Evolutionary conservation across 106 monocot genomes (phyloP).

Genomic region (Alisma plantagoaquatica): DNA sequence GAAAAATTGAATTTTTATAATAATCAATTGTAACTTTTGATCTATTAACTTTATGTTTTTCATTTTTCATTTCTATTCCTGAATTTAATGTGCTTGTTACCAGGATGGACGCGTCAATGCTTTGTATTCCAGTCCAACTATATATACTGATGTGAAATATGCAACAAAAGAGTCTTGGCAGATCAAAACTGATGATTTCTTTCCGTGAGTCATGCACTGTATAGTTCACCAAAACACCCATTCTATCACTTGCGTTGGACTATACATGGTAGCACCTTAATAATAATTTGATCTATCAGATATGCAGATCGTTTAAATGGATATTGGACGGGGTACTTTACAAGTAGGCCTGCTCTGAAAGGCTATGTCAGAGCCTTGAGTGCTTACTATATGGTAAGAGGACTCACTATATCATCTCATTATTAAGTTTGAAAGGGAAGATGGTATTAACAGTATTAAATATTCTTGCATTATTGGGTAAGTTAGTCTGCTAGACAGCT

Average conservation of each 20-base stretch:
- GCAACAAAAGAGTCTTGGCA: constrained; percentile 80
- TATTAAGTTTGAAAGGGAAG: background rate
- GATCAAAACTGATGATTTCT: constrained; percentile 89
- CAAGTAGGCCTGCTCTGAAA: constrained; percentile 87
- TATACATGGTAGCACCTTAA: constrained; percentile 1
- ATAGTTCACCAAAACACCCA: no score
- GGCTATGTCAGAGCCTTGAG: constrained; percentile 85
- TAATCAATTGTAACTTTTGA: background rate
- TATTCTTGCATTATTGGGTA: no score
- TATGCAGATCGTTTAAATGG: constrained; percentile 90
- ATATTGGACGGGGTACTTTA: constrained; percentile 98
- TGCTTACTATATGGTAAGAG: constrained; percentile 76
- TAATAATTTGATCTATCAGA: constrained; percentile 20
- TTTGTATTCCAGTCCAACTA: constrained; percentile 89
- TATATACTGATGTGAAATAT: constrained; percentile 95
- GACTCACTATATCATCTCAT: background rate
- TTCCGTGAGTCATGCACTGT: constrained; percentile 83
- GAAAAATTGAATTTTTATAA: background rate
- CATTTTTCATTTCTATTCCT: background rate
- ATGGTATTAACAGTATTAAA: no score
- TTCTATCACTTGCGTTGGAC: background rate
- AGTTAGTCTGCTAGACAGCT: constrained; percentile 79
- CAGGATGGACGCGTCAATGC: constrained; percentile 99
- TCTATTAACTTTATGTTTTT: background rate
- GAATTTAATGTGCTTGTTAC: constrained; percentile 4